A percentile compares a stretch with the other conserved stretches of the same genome.
Conservation (phyloP, 371 early-diverging fungal species). For the Mucor indicus region DNA sequence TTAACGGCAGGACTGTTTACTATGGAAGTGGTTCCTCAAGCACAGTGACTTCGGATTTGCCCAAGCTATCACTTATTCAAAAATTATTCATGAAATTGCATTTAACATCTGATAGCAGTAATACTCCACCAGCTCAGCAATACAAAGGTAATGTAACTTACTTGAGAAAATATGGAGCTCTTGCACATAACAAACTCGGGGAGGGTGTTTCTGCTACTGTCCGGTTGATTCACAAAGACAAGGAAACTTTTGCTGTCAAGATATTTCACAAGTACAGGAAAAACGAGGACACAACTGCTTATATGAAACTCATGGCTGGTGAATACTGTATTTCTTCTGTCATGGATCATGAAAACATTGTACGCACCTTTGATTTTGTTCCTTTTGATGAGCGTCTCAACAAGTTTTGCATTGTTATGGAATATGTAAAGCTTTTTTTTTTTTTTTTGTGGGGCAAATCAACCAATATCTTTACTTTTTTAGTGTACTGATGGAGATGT, state of each 20-base stretch:
- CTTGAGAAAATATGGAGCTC: conserved; percentile 13
- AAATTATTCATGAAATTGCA: conserved; percentile 2
- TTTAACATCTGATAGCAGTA: too few relatives aligned
- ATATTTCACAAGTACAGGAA: conserved; percentile 32
- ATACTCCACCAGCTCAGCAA: background rate
- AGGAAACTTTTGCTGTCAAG: conserved; percentile 32
- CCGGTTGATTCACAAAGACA: conserved; percentile 1
- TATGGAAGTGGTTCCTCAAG: too few relatives aligned
- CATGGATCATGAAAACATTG: conserved; percentile 25
- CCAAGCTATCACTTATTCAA: too few relatives aligned
- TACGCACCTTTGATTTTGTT: conserved; percentile 27
- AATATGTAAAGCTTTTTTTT: conserved; percentile 48
- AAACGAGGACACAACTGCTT: conserved; percentile 20
- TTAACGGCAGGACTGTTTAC: too few relatives aligned
- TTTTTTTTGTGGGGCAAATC: too few relatives aligned
- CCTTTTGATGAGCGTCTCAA: conserved; percentile 28
- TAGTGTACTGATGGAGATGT: conserved; percentile 44
- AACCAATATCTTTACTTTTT: background rate
- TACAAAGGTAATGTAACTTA: background rate
- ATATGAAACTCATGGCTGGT: conserved; percentile 38
- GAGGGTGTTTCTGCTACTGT: conserved; percentile 22
- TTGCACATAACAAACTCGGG: conserved; percentile 7
- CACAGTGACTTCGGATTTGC: too few relatives aligned
- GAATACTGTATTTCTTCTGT: conserved; percentile 29
- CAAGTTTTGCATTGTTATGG: conserved; percentile 40